phyloP scores from a whole-genome alignment of 2,329 filamentous ascomycete genomes.

The Colletotrichum sp. region DNA sequence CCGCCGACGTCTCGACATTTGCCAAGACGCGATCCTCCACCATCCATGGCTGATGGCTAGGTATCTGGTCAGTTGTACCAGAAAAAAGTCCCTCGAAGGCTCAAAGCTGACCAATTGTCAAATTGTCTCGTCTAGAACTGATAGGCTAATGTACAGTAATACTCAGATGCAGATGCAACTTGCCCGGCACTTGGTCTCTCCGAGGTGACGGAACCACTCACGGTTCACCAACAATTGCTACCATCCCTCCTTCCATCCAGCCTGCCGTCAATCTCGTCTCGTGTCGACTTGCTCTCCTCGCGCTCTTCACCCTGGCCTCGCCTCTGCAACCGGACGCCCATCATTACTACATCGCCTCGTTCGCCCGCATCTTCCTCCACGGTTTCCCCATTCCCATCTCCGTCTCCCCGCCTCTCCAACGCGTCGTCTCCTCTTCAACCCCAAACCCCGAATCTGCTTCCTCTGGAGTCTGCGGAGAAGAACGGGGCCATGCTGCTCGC shows the following conservation, averaged over 20 bases:
- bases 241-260: neutral
- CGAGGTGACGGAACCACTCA: neutral
- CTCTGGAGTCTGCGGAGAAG: constrained; percentile 12
- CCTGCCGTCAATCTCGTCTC: neutral
- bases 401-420: constrained; percentile 6
- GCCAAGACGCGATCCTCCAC: constrained; percentile 2
- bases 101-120: neutral
- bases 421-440: neutral
- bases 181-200: neutral
- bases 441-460: constrained; percentile 7
- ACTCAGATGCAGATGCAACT: constrained; percentile 3
- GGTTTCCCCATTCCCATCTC: neutral
- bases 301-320: neutral
- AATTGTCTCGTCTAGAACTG: neutral
- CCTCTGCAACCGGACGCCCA: neutral
- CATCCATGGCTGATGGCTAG: neutral
- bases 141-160: neutral
- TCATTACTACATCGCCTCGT: neutral
- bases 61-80: neutral
- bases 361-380: neutral
- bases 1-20: neutral
- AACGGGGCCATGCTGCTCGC: neutral
- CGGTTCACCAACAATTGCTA: neutral
- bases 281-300: neutral
- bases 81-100: neutral